phyloP scores from a whole-genome alignment of 208 protist species.

The Spongospora subterranea region DNA sequence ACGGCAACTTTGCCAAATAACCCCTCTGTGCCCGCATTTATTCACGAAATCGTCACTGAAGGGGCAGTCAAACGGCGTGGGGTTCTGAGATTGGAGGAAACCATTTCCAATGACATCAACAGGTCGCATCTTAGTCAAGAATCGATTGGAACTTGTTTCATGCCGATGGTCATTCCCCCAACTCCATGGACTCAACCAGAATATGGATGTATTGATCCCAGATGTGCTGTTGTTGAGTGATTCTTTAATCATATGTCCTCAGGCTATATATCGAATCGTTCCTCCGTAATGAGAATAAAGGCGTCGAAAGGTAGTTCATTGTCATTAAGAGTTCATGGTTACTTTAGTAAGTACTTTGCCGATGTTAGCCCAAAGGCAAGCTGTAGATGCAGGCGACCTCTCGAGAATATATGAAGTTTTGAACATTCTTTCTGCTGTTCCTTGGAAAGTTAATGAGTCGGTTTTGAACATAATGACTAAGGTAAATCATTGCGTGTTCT shows the following conservation, averaged over 20 bases:
- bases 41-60: neutral
- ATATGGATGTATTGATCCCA: slow-evolving; percentile 57
- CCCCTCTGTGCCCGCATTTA: neutral
- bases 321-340: too few relatives aligned
- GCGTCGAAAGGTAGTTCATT: neutral
- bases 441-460: slow-evolving; percentile 74
- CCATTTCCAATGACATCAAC: neutral
- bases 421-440: slow-evolving; percentile 68
- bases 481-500: slow-evolving; percentile 58
- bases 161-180: slow-evolving; percentile 66
- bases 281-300: neutral
- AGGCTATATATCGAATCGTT: slow-evolving; percentile 7
- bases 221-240: slow-evolving; percentile 46
- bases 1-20: neutral
- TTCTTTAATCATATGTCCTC: slow-evolving; percentile 46
- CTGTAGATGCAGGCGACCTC: neutral
- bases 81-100: neutral
- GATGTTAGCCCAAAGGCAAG: slow-evolving; percentile 35
- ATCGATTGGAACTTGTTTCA: neutral
- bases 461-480: slow-evolving; percentile 66
- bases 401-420: slow-evolving; percentile 60
- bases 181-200: slow-evolving; percentile 40
- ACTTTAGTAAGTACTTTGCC: too few relatives aligned
- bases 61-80: neutral
- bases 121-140: neutral